phyloP scores from a whole-genome alignment of 768 basidiomycete species.

The Vishniacozyma victoriae region DNA sequence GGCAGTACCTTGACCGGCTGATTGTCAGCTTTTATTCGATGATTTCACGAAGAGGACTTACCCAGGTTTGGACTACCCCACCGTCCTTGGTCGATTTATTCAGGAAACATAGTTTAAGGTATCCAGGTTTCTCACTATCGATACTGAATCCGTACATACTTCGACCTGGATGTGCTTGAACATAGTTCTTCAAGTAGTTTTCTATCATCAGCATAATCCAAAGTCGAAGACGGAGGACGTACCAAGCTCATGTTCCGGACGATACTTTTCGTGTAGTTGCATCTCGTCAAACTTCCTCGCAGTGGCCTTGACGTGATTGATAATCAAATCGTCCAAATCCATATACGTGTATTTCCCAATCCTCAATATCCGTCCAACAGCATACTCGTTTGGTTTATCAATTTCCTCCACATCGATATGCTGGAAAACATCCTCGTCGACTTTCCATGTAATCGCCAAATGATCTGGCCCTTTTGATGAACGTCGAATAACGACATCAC shows the following conservation, averaged over 20 bases:
- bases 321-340: constrained; percentile 93
- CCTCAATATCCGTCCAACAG: constrained; percentile 45
- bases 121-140: constrained; percentile 82
- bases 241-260: constrained; percentile 85
- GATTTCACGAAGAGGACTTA: constrained; percentile 47
- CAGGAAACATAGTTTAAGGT: constrained; percentile 87
- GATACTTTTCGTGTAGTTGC: constrained; percentile 92
- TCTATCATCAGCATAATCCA: constrained; percentile 52
- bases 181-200: constrained; percentile 76
- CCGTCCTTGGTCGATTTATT: constrained; percentile 69
- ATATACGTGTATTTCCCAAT: constrained; percentile 68
- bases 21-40: neutral
- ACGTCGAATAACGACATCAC: constrained; percentile 92
- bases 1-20: constrained; percentile 47
- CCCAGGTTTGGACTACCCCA: constrained; percentile 86
- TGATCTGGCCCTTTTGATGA: constrained; percentile 91
- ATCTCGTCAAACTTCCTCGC: constrained; percentile 87
- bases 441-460: constrained; percentile 97
- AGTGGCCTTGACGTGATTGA: constrained; percentile 93
- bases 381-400: constrained; percentile 48
- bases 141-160: constrained; percentile 93
- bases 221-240: constrained; percentile 45
- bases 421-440: constrained; percentile 89
- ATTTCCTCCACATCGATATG: constrained; percentile 62
- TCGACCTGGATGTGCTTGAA: constrained; percentile 86